Evolutionary conservation across 2,329 filamentous ascomycete genomes (phyloP).

Genomic region (Ampelomyces quisqualis): DNA sequence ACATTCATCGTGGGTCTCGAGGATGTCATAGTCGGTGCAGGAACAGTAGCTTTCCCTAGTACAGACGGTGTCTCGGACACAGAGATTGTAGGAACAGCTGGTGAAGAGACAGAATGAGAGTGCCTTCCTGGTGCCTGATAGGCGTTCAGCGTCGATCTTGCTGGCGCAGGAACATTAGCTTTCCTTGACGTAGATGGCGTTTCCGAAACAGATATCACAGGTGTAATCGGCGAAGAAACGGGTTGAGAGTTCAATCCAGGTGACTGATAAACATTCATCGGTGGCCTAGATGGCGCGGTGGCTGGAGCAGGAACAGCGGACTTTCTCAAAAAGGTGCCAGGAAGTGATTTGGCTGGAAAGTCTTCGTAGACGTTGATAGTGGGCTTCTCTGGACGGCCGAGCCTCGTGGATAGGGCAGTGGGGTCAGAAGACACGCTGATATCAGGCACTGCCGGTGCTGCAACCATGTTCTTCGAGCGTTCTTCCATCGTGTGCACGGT

Average conservation of each 20-base stretch:
- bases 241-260: no score
- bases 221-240: no score
- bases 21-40: background rate
- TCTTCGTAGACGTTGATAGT: conserved; percentile 32
- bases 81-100: no score
- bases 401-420: conserved; percentile 20
- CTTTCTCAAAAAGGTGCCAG: conserved; percentile 28
- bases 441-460: conserved; percentile 31
- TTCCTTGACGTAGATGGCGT: background rate
- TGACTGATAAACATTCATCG: no score
- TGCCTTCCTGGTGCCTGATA: no score
- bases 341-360: conserved; percentile 30
- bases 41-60: background rate
- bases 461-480: conserved; percentile 15
- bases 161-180: background rate
- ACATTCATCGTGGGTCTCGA: conserved; percentile 52
- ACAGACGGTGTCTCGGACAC: no score
- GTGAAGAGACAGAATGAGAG: no score
- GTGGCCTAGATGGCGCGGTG: background rate
- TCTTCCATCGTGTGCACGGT: conserved; percentile 53
- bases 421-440: conserved; percentile 33
- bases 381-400: conserved; percentile 21
- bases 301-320: conserved; percentile 7
- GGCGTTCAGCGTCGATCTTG: background rate
- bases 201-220: no score